Evolutionary conservation across 2,329 filamentous ascomycete genomes (phyloP).

Genomic region (Botrytis elliptica): DNA sequence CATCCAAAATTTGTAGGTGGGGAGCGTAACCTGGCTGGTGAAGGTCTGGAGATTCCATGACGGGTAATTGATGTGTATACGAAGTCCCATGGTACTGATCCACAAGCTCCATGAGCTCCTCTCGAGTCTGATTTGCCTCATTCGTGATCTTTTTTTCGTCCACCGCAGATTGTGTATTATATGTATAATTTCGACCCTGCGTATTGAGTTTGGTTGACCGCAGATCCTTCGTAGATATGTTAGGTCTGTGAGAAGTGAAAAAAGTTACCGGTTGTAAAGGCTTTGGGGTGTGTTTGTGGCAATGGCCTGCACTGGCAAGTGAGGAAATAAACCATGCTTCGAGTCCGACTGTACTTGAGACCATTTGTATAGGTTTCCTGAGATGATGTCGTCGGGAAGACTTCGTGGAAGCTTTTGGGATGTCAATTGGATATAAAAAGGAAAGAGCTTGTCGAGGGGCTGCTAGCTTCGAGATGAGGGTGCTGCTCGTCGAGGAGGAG

Average conservation of each 20-base stretch:
- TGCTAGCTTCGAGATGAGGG: constrained; percentile 48
- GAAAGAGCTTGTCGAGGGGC: constrained; percentile 39
- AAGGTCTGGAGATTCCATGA: constrained; percentile 50
- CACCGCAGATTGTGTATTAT: constrained; percentile 5
- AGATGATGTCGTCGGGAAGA: background rate
- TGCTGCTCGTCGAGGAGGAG: constrained; percentile 49
- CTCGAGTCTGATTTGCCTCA: constrained; percentile 36
- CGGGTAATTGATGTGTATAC: constrained; percentile 54
- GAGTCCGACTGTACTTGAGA: constrained; percentile 27
- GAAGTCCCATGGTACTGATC: constrained; percentile 49
- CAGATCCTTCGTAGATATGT: constrained; percentile 18
- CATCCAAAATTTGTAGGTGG: constrained; percentile 51
- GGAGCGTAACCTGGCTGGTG: constrained; percentile 54
- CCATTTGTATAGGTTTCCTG: constrained; percentile 19
- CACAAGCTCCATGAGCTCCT: constrained; percentile 54
- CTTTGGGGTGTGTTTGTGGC: constrained; percentile 33
- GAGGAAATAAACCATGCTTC: constrained; percentile 40
- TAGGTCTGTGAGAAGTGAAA: constrained; percentile 29
- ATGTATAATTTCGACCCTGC: constrained; percentile 27
- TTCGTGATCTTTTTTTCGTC: constrained; percentile 11
- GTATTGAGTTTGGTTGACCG: constrained; percentile 18
- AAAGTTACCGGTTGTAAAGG: constrained; percentile 23
- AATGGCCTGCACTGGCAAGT: constrained; percentile 36
- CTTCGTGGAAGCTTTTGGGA: constrained; percentile 20
- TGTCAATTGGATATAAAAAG: constrained; percentile 37